Percentiles rank a stretch among this genome's conserved stretches.
Conservation (phyloP, 495 filamentous ascomycete genomes). For the Neurospora sp. region DNA sequence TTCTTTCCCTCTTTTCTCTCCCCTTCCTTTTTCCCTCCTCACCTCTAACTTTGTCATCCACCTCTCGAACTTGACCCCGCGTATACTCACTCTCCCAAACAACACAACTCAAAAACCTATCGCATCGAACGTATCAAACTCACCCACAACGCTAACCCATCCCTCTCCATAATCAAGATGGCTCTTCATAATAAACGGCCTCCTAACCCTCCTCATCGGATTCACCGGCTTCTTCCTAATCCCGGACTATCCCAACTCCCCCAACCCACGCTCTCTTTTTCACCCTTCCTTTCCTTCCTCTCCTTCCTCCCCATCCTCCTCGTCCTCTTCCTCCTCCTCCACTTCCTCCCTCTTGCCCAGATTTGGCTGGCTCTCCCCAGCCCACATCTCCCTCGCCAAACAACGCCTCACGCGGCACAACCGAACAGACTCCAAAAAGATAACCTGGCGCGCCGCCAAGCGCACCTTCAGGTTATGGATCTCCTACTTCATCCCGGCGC, state of each 20-base stretch:
- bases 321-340: not conserved
- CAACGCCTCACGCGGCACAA: constrained; percentile 23
- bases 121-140: no score
- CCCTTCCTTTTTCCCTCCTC: not conserved
- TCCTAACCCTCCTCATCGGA: constrained; percentile 39
- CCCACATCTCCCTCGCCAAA: constrained; percentile 19
- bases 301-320: not conserved
- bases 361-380: constrained; percentile 23
- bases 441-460: constrained; percentile 28
- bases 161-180: constrained; percentile 19
- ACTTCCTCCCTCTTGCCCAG: not conserved
- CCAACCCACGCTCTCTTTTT: constrained; percentile 18
- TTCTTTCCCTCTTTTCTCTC: not conserved
- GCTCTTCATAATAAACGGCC: constrained; percentile 42
- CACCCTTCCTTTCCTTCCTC: not conserved
- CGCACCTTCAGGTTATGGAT: constrained; percentile 27
- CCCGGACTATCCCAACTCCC: constrained; percentile 36
- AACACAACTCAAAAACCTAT: not conserved
- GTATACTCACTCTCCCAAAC: no score
- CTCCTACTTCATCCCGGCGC: constrained; percentile 24
- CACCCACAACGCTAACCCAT: not conserved
- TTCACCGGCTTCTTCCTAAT: constrained; percentile 39
- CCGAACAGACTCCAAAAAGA: constrained; percentile 24
- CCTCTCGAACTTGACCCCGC: not conserved
- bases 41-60: not conserved